Percentiles rank a stretch among this genome's conserved stretches.
Evolutionary conservation across 306 rosid genomes (phyloP).

Genomic region (Gastrolobium bilobum): DNA sequence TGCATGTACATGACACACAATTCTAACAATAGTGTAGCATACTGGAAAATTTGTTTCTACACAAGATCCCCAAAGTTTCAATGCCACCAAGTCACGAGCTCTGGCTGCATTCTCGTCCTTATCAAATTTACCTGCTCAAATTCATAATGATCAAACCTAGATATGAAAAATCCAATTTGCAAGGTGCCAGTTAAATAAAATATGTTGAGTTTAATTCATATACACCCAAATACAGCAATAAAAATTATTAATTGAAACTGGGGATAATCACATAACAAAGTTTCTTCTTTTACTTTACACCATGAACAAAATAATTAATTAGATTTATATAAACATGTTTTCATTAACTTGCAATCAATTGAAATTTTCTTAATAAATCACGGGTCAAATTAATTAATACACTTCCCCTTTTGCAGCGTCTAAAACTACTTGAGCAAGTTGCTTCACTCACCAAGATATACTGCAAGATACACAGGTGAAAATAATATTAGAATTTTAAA

Average conservation of each 20-base stretch:
- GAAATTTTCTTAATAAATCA: background rate
- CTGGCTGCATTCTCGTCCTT: slow-evolving; percentile 33
- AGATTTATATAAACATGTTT: slow-evolving; percentile 7
- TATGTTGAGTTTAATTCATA: too few relatives aligned
- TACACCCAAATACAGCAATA: background rate
- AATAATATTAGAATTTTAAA: slow-evolving; percentile 11
- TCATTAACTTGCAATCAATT: background rate
- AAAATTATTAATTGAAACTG: background rate
- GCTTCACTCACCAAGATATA: slow-evolving; percentile 35
- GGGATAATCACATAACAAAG: background rate
- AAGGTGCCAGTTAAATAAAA: background rate
- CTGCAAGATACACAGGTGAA: slow-evolving; percentile 18
- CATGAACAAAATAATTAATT: background rate
- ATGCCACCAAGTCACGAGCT: slow-evolving; percentile 25
- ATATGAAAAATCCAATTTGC: background rate
- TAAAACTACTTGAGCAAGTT: slow-evolving; percentile 8
- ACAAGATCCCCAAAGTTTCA: slow-evolving; percentile 3
- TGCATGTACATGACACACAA: background rate
- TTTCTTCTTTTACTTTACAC: background rate
- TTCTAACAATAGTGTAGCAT: background rate
- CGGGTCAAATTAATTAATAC: background rate
- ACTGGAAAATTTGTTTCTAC: slow-evolving; percentile 24
- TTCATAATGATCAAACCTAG: background rate
- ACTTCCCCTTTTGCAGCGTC: slow-evolving; percentile 27
- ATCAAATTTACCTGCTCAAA: slow-evolving; percentile 35